Base-by-base conservation (phyloP, 257 asterid genomes). In the Nemophila menziesii region DNA sequence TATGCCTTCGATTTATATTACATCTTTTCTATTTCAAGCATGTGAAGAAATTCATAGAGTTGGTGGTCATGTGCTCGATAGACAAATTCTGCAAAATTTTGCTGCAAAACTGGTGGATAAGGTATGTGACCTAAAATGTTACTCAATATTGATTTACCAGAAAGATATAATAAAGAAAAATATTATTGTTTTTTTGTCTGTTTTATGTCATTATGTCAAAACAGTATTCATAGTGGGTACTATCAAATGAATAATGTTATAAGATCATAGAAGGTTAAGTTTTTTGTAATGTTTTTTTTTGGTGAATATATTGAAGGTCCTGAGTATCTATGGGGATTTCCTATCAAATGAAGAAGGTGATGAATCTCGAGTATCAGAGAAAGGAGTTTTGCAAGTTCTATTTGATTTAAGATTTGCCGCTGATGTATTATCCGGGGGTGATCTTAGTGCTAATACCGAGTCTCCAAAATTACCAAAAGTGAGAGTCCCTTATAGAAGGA, bases 61-160 rank as follows among this genome's bases (percentile, higher is more conserved):
- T 58, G 96, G 98, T 47, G 98, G 96, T 12, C 98, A 85, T 61
- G 89, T 90, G 38, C 96, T 90, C 59, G 99, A 81, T 44, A 85
- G 70, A 62, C 49, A 67, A 49, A 79, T 79, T 67, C 69, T 90
- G 49, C 90, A 75, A 70, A 82, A 79, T 76, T 85, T 90, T 64
- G 81, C 99, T 7, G 56, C 75, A 43, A 74, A 58, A 60, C 70
- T 90, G 51, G 68, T 79, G 43, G 78, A 81, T 27, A 82, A 82
- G 99, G 99, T 90, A 59, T 20, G 58, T 36, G 20, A 44, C 5
- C 12, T 22, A 29, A 29, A 10, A 7, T 29, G 36, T 29, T 7
- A 29, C 16, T 24, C 12, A 18, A 17, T 27, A 11, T 17, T 5
- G 20, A 3, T 16, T 36, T 24, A 24, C 33, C 4, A 24, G 9